Evolutionary conservation across 441 rosid genomes (phyloP), one percentile per base, ranked within the genome.

Genomic region (Erodium texanum): DNA sequence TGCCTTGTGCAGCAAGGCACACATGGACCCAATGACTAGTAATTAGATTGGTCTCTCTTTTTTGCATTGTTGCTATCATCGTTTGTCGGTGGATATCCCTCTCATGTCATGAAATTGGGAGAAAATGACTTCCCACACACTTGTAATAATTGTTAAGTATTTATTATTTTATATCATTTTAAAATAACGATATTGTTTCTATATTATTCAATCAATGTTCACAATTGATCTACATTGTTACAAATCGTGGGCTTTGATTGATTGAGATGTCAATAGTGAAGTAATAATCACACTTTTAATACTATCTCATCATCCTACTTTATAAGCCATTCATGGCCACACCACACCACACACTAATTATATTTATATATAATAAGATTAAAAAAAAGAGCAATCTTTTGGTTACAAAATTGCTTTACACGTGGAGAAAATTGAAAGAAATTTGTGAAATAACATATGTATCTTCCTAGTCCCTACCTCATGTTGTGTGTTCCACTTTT

Each of bases 11-110:
- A 41, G 18, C 3, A 19, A 20, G 20, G 23, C 27, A 12, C 41
- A 19, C 19, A 5, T 18, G 27, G 58, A 50, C 27, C 58, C 48
- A 22, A n/a, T 12, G 52, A 12, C 20, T 36, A 15, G 32, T 12
- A 18, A 38, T 8, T 65, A 41, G n/a, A 16, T 34, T 65, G n/a
- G 22, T 65, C 22, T 52, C 11, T 38, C 8, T 16, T 52, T 52
- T 52, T 65, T 65, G 54, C 50, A 8, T 15, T 3, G n/a, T 10
- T 41, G 19, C 16, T 1, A 14, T 62, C 2, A 14, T n/a, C n/a
- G 45, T 63, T 48, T 8, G 68, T 65, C 64, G 70, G 71, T 52
- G 56, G 66, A 58, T 75, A 16, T 54, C 36, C n/a, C n/a, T 71
- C 7, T 34, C 38, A 50, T 50, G 56, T 50, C 16, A 50, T 16